Percentiles rank a stretch among this genome's conserved stretches.
Evolutionary conservation across 2,329 filamentous ascomycete species (phyloP).

Genomic region (Colletotrichum sp.): DNA sequence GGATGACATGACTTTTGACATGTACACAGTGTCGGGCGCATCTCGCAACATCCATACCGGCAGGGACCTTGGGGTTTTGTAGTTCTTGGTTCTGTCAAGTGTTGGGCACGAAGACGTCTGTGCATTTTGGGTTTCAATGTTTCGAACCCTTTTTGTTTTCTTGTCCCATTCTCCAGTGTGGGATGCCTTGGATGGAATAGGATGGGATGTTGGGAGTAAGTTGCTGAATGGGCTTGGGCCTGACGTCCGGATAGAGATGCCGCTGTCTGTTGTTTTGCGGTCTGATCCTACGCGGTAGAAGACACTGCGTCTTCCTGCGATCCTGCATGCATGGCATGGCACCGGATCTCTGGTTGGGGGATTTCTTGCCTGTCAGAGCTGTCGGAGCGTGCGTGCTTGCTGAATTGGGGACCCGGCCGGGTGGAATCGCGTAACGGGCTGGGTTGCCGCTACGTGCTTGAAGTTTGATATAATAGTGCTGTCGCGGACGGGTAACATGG

Average conservation of each 20-base stretch:
- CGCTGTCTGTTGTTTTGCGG: not conserved
- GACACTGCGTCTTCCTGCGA: not conserved
- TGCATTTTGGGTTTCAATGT: not conserved
- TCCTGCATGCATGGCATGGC: not conserved
- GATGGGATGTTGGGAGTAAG: not conserved
- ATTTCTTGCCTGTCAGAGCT: not conserved
- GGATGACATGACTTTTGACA: not conserved
- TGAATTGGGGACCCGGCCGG: not conserved
- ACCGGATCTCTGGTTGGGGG: not conserved
- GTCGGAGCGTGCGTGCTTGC: not conserved
- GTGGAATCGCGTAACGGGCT: not conserved
- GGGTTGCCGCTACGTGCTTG: not conserved
- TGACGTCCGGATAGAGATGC: not conserved
- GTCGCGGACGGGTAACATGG: not conserved
- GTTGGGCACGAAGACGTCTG: not conserved
- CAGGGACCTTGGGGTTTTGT: not conserved
- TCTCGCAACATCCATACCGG: not conserved
- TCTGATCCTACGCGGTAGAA: not conserved
- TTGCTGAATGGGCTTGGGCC: not conserved
- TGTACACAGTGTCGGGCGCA: not conserved
- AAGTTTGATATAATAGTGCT: not conserved
- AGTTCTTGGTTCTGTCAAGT: not conserved
- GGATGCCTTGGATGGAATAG: not conserved
- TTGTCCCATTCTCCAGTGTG: not conserved
- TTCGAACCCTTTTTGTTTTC: not conserved